Evolutionary conservation across 1,139 yeast species (phyloP), one percentile per base, ranked within the genome.

Genomic region (Candida tropicalis): DNA sequence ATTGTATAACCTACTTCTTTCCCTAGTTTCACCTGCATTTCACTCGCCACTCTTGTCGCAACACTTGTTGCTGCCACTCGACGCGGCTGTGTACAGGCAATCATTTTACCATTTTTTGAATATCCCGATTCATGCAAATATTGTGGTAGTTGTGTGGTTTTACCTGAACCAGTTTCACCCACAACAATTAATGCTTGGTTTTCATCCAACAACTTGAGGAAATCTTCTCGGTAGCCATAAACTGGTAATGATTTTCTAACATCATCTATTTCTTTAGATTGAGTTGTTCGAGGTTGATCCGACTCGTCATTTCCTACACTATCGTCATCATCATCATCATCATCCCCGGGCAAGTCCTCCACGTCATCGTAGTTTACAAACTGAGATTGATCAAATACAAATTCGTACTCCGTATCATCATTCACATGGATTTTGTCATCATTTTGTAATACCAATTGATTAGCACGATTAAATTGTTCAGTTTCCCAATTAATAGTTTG

Each of bases 141-240:
- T 65, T 91, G 98, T 3, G 98, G 97, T 49, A 91, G 90, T 66
- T 91, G 98, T 1, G 98, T 91, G 18, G 98, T 91, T 63, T 91
- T 91, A 76, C 98, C 98, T 12, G 97, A 88, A 66, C 98, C 98
- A 1, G 99, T 93, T 65, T 93, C 99, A 71, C 99, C 99, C 36
- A 93, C 98, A 66, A 93, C 90, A 38, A 93, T 98, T 95, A 93
- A 87, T 60, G 91, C 87, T 66, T 93, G 99, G 38, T 95, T 83
- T 15, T 79, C 70, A 51, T 93, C 98, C 68, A 87, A 93, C 48
- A 87, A 79, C 51, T 77, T 74, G 46, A 93, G 74, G 59, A 93
- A 95, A 66, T 91, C 96, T 41, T 82, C 86, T 61, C 98, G 77
- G 66, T 93, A 97, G 26, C 93, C 82, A 65, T 91, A 97, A 15